Evolutionary conservation across 768 basidiomycete species (phyloP).

Genomic region (Trichaptum fuscoviolaceum): DNA sequence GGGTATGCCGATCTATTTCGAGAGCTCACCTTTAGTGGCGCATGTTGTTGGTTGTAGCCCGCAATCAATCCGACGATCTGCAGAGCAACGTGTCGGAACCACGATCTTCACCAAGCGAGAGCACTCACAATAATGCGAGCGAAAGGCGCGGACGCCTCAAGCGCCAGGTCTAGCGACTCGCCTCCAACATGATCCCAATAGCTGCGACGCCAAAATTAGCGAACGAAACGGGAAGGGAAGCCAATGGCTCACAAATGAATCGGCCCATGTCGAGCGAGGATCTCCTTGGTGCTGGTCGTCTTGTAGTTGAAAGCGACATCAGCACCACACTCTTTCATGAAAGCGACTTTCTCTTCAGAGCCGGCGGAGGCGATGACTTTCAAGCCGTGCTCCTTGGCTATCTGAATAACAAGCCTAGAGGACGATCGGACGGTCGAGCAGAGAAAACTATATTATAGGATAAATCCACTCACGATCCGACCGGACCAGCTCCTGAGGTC

Average conservation of each 20-base stretch:
- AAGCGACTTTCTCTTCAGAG: slow-evolving; percentile 35
- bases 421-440: neutral
- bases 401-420: slow-evolving; percentile 24
- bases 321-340: slow-evolving; percentile 27
- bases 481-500: slow-evolving; percentile 3
- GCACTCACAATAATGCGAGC: slow-evolving; percentile 33
- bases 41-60: slow-evolving; percentile 24
- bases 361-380: slow-evolving; percentile 39
- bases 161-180: slow-evolving; percentile 24
- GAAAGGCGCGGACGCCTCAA: slow-evolving; percentile 12
- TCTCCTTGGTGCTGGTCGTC: slow-evolving; percentile 21
- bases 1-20: neutral
- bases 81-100: neutral
- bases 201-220: slow-evolving; percentile 18
- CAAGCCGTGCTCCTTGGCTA: slow-evolving; percentile 36
- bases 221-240: neutral
- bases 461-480: neutral
- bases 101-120: no score
- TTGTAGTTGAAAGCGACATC: slow-evolving; percentile 33
- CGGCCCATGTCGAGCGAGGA: slow-evolving; percentile 31
- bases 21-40: neutral
- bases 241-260: slow-evolving; percentile 24
- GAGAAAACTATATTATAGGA: no score
- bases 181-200: slow-evolving; percentile 43
- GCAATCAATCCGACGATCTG: slow-evolving; percentile 28